Evolutionary conservation across 768 basidiomycete species (phyloP).

Genomic region (Lyophyllum shimeji): DNA sequence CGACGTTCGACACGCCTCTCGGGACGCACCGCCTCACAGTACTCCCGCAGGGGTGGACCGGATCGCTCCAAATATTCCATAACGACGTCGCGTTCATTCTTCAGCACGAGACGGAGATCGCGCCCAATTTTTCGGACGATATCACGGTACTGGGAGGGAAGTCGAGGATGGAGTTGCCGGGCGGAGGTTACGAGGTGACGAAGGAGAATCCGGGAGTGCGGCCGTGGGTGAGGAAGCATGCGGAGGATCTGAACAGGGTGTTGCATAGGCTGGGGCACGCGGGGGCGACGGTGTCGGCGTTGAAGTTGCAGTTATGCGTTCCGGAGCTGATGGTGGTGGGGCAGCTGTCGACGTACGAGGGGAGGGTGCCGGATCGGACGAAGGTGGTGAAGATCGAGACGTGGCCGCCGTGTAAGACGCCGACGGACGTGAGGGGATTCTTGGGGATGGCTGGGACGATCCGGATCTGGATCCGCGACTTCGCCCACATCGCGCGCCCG

Average conservation of each 20-base stretch:
- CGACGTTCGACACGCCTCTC: slow-evolving; percentile 39
- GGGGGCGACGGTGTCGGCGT: slow-evolving; percentile 30
- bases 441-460: slow-evolving; percentile 17
- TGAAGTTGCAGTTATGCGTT: slow-evolving; percentile 26
- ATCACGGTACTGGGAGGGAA: slow-evolving; percentile 28
- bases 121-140: slow-evolving; percentile 31
- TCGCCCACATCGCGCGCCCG: not conserved
- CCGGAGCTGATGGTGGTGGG: slow-evolving; percentile 27
- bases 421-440: slow-evolving; percentile 27
- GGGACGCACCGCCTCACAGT: slow-evolving; percentile 25
- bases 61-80: slow-evolving; percentile 19
- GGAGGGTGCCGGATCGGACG: slow-evolving; percentile 22
- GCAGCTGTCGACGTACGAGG: slow-evolving; percentile 31
- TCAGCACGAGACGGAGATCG: slow-evolving; percentile 26
- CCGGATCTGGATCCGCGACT: not conserved
- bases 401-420: slow-evolving; percentile 21
- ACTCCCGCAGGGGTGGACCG: slow-evolving; percentile 41
- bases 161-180: not conserved
- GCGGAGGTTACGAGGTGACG: slow-evolving; percentile 26
- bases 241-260: slow-evolving; percentile 22
- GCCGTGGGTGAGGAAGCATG: slow-evolving; percentile 34
- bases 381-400: slow-evolving; percentile 25
- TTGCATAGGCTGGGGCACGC: slow-evolving; percentile 15
- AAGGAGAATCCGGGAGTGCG: slow-evolving; percentile 28
- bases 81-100: slow-evolving; percentile 26